Evolutionary conservation across 495 filamentous ascomycete genomes (phyloP), one percentile per base, ranked within the genome.

Genomic region (Cercophora newfieldiana): DNA sequence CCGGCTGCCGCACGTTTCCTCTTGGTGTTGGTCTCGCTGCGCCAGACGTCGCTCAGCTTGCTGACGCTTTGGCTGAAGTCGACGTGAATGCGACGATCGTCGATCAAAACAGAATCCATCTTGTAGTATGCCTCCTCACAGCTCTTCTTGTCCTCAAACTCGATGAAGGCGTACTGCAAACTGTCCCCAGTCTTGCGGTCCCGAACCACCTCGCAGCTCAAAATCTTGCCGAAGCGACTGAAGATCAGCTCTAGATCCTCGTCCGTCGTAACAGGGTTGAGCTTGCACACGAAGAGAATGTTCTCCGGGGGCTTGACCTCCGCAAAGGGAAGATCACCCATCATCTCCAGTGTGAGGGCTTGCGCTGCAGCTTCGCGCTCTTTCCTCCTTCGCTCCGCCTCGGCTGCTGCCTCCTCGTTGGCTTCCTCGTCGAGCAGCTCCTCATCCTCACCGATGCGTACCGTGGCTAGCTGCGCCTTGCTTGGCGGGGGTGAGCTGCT

Each of bases 271-370:
- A 99, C 93, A 0, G 96, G 96, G 67, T 99, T 99, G 24, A 99
- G 82, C 75, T 99, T 98, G 88, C 95, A 99, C 65, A 99, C 95
- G 72, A 99, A 99, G 14, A 99, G 82, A 28, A 99, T 88, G 73
- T 99, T 97, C 78, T 99, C 95, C 1, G 95, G 95, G 6, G 95
- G 95, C 67, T 96, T 97, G 75, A 99, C 94, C 78, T 98, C 95
- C 63, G 95, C 95, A 74, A 97, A 99, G 12, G 95, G 96, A 63
- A 99, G 83, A 77, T 99, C 95, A 24, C 95, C 95, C 75, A 99
- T 93, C 90, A 99, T 97, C 75, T 99, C 95, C 49, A 99, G 82
- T 0, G 95, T 99, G 67, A 99, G 76, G 1, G 95, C 95, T 74
- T 98, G 95, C 3, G 95, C 95, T 65, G 92, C 87, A 1, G 96